Base-by-base conservation (phyloP, 192 early-diverging fungal species). In the Thamnidium elegans region DNA sequence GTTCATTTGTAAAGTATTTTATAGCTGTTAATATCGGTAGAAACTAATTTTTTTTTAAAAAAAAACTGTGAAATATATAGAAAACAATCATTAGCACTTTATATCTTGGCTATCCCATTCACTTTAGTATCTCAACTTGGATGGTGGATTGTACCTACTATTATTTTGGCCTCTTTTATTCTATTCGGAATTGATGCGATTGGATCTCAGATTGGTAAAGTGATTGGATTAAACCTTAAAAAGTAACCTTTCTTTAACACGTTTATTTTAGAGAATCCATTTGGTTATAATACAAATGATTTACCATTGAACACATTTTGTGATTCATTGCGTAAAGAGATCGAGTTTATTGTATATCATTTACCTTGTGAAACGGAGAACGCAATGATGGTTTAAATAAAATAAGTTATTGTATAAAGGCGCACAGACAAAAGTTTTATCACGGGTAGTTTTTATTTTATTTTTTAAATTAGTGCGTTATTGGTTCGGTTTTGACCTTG, bases 121-220 rank as follows among this genome's bases (percentile, higher is more conserved):
- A 91, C 91, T 45, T 69, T 89, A 9, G 81, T 90, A 20, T 52
- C 55, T 17, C 68, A 73, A 14, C 62, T 81, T n/a, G 47, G 60
- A 19, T 94, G 89, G 89, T 78, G 76, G 60, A 81, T 75, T 8
- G 52, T 75, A 21, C 68, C 68, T 34, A 67, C 68, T n/a, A 55
- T 67, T 1, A 32, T 70, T 1, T 32, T 75, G 30, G 58, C 65
- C 2, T 70, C 83, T 1, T 92, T 92, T 69, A 83, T 74, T 2
- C 74, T 92, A 65, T 83, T 91, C 54, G 93, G 93, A 66, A 87
- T 92, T 67, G 87, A 91, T 64, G 80, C 78, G 61, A 93, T 93
- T 70, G 90, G 87, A 47, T 78, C 79, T 3, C 86, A 93, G 72
- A 91, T 94, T 47, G 90, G 90, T 64, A 70, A 64, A 42, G n/a